Conservation (phyloP, 148 eudicot genomes). For the Silene uniflora region DNA sequence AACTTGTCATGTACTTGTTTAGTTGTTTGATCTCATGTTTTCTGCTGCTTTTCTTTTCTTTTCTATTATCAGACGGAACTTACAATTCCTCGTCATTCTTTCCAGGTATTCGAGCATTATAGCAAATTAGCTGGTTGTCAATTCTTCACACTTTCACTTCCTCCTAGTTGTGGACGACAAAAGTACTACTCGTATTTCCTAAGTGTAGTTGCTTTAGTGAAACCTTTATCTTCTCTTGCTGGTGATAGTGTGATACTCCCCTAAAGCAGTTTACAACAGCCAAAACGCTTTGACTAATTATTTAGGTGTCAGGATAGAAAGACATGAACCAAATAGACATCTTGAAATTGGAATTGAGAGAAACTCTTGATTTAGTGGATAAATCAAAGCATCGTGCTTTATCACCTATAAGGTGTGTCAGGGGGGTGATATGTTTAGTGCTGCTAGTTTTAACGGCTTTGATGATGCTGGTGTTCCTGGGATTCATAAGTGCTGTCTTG, state of each 20-base stretch:
- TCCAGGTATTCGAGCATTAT: slow-evolving; percentile 10
- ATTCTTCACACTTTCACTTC: neutral
- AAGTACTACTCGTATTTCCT: neutral
- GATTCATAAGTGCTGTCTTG: slow-evolving; percentile 52
- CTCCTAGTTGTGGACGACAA: neutral
- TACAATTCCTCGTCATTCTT: neutral
- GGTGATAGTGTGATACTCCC: neutral
- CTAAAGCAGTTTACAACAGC: neutral
- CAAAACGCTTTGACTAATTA: neutral
- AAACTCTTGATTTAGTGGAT: slow-evolving; percentile 24
- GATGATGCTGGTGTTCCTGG: slow-evolving; percentile 56
- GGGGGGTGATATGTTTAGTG: slow-evolving; percentile 68
- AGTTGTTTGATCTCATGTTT: neutral
- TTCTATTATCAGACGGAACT: neutral
- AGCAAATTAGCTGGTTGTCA: neutral
- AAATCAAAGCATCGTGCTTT: slow-evolving; percentile 35
- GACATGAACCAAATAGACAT: neutral
- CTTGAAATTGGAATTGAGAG: slow-evolving; percentile 46
- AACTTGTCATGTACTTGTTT: too few relatives aligned
- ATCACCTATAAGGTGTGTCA: slow-evolving; percentile 47
- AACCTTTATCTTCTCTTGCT: neutral
- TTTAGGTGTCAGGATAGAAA: neutral
- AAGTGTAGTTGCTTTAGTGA: neutral
- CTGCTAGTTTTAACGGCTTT: slow-evolving; percentile 72
- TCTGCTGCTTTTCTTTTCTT: neutral